Evolutionary conservation across 768 basidiomycete genomes (phyloP).

Genomic region (Agrocybe praecox): DNA sequence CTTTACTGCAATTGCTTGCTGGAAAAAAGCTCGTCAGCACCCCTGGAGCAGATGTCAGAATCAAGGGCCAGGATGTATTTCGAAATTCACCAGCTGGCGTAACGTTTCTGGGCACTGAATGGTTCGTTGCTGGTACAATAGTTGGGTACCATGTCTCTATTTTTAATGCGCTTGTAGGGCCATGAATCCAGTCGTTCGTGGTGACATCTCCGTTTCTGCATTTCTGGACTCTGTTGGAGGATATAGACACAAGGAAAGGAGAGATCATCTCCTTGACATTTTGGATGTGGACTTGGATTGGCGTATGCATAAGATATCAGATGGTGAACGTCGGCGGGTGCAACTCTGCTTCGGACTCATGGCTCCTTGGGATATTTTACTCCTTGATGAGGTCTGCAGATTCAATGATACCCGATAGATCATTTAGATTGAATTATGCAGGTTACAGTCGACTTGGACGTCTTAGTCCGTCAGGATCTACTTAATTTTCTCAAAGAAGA

Average conservation of each 20-base stretch:
- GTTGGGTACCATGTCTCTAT: not conserved
- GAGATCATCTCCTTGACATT: constrained; percentile 86
- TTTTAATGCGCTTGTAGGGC: constrained; percentile 55
- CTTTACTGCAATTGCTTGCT: constrained; percentile 89
- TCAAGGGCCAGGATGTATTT: constrained; percentile 88
- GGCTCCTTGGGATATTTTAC: constrained; percentile 89
- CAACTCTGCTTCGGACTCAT: constrained; percentile 97
- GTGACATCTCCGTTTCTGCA: constrained; percentile 89
- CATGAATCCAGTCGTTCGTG: constrained; percentile 94
- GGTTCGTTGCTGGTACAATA: constrained; percentile 47
- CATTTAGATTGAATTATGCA: constrained; percentile 26
- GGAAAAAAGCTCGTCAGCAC: constrained; percentile 80
- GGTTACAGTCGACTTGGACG: constrained; percentile 98
- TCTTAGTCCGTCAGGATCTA: constrained; percentile 91
- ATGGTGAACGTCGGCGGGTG: constrained; percentile 90
- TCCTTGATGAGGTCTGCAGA: constrained; percentile 83
- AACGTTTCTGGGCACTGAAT: constrained; percentile 92
- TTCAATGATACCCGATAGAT: not conserved
- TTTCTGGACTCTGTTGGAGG: constrained; percentile 99
- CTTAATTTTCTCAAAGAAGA: constrained; percentile 86
- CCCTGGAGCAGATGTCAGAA: constrained; percentile 55
- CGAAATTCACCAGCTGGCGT: constrained; percentile 81
- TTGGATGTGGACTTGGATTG: constrained; percentile 95
- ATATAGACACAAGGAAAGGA: constrained; percentile 86
- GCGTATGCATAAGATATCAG: constrained; percentile 95